phyloP scores from a whole-genome alignment of 164 flowering plant genomes.

The Cinnamomum chago region DNA sequence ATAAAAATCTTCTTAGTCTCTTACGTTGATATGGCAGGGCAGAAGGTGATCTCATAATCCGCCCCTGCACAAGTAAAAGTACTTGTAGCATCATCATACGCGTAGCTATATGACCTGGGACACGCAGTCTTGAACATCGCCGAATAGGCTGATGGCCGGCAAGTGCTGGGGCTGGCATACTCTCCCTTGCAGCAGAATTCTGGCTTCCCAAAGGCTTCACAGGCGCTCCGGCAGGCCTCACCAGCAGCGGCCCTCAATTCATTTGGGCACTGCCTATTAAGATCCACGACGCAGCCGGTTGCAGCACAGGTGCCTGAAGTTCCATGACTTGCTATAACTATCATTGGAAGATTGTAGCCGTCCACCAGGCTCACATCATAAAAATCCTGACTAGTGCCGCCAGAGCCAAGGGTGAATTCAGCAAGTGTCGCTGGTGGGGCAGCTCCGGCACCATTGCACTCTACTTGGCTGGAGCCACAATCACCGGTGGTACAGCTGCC shows the following conservation, averaged over 20 bases:
- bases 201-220: slow-evolving; percentile 56
- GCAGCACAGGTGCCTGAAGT: slow-evolving; percentile 46
- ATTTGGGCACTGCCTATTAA: slow-evolving; percentile 48
- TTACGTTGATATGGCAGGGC: slow-evolving; percentile 45
- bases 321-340: slow-evolving; percentile 37
- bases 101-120: slow-evolving; percentile 64
- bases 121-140: slow-evolving; percentile 55
- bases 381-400: slow-evolving; percentile 39
- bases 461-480: slow-evolving; percentile 64
- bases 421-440: slow-evolving; percentile 86
- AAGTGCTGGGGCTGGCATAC: slow-evolving; percentile 41
- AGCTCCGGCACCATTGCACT: slow-evolving; percentile 78
- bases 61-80: slow-evolving; percentile 61
- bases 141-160: slow-evolving; percentile 57
- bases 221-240: slow-evolving; percentile 61
- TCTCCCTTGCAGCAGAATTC: slow-evolving; percentile 71
- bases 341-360: slow-evolving; percentile 65
- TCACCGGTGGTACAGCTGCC: slow-evolving; percentile 73
- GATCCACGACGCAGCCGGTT: slow-evolving; percentile 51
- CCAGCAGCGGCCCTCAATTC: slow-evolving; percentile 25
- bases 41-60: slow-evolving; percentile 61
- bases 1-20: neutral
- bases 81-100: slow-evolving; percentile 62
- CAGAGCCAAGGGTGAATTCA: slow-evolving; percentile 73
- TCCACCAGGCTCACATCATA: slow-evolving; percentile 80